Base-by-base conservation (phyloP, 352 stramenopile genomes). In the Phytophthora ramorum region DNA sequence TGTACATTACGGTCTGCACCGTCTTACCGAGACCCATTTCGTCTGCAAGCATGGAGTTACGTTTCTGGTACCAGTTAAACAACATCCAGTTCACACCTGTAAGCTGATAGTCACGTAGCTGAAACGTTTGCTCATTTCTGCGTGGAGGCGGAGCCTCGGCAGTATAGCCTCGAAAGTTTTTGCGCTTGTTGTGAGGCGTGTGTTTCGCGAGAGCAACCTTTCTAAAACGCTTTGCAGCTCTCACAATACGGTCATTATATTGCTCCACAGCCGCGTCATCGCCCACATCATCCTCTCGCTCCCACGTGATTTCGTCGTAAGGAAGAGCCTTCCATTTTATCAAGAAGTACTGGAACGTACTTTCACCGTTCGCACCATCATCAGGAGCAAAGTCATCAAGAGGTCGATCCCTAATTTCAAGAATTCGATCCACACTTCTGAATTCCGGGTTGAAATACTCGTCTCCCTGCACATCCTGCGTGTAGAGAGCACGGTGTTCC, bases 71-170 rank as follows among this genome's bases (percentile, higher is more conserved):
- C 85, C 96, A 99, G 74, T 98, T 99, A 61, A 97, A 98, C 38
- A 99, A 83, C 74, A 99, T 93, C 98, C 98, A 99, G 65, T 99
- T 99, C 2, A 99, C 93, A 37, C 98, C 98, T 17, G 98, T 97
- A 45, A 99, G 82, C 81, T 99, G 98, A 81, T 99, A 99, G 65
- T 99, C 97, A 17, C 98, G 91, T 32, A 99, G 78, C 45, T 95
- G 86, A 52, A 96, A 85, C 2, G 51, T 56, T 47, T 92, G 78
- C 4, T 72, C 71, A 26, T 82, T 76, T 43, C 79, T 91, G 66
- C 86, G 86, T 5, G 81, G 76, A 13, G 86, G 86, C 1, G 65
- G 73, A 7, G 83, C 83, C 16, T 81, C 69, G 7, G 81, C 61
- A 1, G 83, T 90, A 63, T 96, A 96, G 12, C 80, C 83, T 50